Percentiles rank a stretch among this genome's conserved stretches.
Conservation (phyloP, 371 early-diverging fungal species). For the Mucor sp. region DNA sequence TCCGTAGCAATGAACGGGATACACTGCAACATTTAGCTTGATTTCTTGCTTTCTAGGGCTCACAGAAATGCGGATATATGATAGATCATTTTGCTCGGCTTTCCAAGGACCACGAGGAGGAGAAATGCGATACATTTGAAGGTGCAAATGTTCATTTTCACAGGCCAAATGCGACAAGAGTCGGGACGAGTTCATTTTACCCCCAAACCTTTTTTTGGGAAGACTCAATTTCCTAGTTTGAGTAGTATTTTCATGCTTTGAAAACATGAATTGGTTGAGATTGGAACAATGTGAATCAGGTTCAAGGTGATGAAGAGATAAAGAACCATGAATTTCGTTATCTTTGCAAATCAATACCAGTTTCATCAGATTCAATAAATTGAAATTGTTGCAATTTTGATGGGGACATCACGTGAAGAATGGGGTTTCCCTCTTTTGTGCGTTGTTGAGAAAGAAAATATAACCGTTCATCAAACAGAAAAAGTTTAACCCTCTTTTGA, state of each 20-base stretch:
- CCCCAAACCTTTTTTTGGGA: slow-evolving; percentile 12
- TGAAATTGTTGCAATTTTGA: not conserved
- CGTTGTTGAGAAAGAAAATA: not conserved
- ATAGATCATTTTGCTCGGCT: no score
- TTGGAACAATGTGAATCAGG: not conserved
- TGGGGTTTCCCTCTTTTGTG: slow-evolving; percentile 19
- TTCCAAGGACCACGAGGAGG: no score
- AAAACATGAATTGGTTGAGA: not conserved
- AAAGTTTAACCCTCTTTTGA: not conserved
- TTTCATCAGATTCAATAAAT: not conserved
- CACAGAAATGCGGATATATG: no score
- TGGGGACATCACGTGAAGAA: slow-evolving; percentile 36
- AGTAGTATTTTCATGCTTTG: not conserved
- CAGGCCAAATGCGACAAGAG: no score
- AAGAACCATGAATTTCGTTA: not conserved
- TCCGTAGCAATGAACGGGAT: no score
- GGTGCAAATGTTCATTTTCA: no score
- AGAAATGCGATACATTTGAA: no score
- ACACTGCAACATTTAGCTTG: no score
- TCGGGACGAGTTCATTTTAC: no score
- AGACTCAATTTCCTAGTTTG: not conserved
- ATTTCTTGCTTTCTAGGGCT: no score
- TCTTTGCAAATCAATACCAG: not conserved
- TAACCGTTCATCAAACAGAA: not conserved
- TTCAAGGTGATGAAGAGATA: not conserved